These are phyloP conservation scores for Kwoniella botswanensis DNA, from an alignment of 768 basidiomycete genomes.

Conservation along the genomic window DNA sequence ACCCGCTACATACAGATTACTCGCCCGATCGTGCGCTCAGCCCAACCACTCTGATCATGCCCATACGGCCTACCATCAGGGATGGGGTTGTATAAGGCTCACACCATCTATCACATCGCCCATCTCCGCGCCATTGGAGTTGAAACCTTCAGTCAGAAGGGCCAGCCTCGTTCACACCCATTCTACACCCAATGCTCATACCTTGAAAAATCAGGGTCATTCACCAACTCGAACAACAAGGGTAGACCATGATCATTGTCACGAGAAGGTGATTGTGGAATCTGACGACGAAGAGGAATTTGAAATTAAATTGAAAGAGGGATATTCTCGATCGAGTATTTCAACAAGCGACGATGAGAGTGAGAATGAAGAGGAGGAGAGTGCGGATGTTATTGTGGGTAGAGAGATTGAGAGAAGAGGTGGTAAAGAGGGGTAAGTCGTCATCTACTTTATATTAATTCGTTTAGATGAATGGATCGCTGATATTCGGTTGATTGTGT, in stretches of 20 bases:
- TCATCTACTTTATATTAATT: neutral
- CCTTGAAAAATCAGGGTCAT: constrained; percentile 1
- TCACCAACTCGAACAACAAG: too few species aligned
- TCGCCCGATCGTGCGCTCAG: constrained; percentile 46
- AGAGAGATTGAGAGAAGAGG: constrained; percentile 44
- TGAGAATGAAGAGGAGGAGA: constrained; percentile 50
- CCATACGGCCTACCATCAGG: constrained; percentile 16
- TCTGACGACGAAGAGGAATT: constrained; percentile 34
- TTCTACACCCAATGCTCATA: constrained; percentile 5
- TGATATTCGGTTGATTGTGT: neutral
- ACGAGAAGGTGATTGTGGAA: constrained; percentile 23
- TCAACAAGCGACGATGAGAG: constrained; percentile 23
- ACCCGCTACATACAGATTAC: constrained; percentile 50
- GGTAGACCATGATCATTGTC: neutral
- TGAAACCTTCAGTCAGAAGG: constrained; percentile 27
- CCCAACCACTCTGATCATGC: constrained; percentile 1
- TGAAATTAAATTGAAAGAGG: constrained; percentile 36
- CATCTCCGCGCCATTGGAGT: constrained; percentile 14
- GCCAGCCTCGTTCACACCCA: constrained; percentile 17
- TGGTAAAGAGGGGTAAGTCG: constrained; percentile 53
- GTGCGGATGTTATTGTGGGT: constrained; percentile 46
- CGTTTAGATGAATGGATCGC: neutral
- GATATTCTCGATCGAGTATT: constrained; percentile 34
- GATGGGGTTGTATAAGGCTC: constrained; percentile 56
- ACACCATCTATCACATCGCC: constrained; percentile 38